Evolutionary conservation across 1,284 basidiomycete genomes (phyloP).

Genomic region (Cutaneotrichosporon cutaneum): DNA sequence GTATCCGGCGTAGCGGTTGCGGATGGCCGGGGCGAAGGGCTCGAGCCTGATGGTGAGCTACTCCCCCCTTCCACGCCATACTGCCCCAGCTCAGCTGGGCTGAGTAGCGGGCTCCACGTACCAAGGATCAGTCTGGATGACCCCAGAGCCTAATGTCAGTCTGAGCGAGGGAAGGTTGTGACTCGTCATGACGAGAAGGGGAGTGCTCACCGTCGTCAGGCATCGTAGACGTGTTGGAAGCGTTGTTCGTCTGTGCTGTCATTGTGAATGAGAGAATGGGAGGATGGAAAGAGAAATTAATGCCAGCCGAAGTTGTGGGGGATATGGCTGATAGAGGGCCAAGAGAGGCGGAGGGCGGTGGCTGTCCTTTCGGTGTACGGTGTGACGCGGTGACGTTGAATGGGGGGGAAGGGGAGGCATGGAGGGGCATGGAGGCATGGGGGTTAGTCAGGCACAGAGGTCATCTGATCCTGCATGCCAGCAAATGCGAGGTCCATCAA

Average conservation of each 20-base stretch:
- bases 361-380: too few relatives aligned
- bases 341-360: not conserved
- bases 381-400: too few relatives aligned
- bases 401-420: too few relatives aligned
- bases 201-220: constrained; percentile 5
- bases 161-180: not conserved
- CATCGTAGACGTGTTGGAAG: not conserved
- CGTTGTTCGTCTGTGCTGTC: not conserved
- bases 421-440: too few relatives aligned
- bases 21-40: constrained; percentile 69
- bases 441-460: not conserved
- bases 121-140: constrained; percentile 50
- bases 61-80: too few relatives aligned
- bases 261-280: not conserved
- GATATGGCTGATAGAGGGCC: too few relatives aligned
- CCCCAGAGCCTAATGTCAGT: constrained; percentile 40
- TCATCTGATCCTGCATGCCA: too few relatives aligned
- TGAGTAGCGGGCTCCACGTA: constrained; percentile 15
- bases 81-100: not conserved
- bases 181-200: not conserved
- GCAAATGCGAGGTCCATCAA: too few relatives aligned
- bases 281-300: not conserved
- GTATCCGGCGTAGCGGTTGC: constrained; percentile 69
- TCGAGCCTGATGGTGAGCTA: constrained; percentile 59
- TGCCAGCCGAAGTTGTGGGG: not conserved